Percentiles rank a stretch among this genome's conserved stretches.
Conservation (phyloP, 192 early-diverging fungal species). For the Powellomyces hirtus region DNA sequence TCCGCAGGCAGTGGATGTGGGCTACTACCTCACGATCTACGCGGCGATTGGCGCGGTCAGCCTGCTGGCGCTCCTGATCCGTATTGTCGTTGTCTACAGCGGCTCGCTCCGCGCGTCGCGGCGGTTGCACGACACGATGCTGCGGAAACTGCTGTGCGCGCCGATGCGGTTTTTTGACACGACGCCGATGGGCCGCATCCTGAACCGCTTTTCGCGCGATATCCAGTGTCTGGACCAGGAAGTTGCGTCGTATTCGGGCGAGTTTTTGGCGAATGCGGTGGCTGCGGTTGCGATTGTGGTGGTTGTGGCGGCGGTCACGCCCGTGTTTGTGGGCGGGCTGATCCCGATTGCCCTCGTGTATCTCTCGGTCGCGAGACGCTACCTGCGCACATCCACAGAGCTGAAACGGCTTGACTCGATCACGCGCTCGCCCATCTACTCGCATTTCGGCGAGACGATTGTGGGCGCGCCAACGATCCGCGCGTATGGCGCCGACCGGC, state of each 20-base stretch:
- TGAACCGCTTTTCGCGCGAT: slow-evolving; percentile 87
- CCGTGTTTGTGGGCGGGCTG: slow-evolving; percentile 54
- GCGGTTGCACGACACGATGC: slow-evolving; percentile 32
- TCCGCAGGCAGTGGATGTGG: background rate
- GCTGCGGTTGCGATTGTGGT: slow-evolving; percentile 8
- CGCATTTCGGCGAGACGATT: slow-evolving; percentile 48
- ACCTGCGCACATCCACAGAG: slow-evolving; percentile 36
- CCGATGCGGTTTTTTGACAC: slow-evolving; percentile 63
- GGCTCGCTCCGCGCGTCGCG: slow-evolving; percentile 28
- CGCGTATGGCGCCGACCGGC: slow-evolving; percentile 73
- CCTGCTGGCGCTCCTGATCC: background rate
- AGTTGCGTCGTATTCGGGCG: slow-evolving; percentile 7
- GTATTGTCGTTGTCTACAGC: background rate
- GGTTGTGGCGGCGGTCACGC: slow-evolving; percentile 52
- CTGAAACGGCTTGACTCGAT: slow-evolving; percentile 54
- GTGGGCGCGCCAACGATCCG: slow-evolving; percentile 82
- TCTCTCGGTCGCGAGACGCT: slow-evolving; percentile 62
- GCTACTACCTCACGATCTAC: slow-evolving; percentile 20
- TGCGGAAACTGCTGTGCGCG: slow-evolving; percentile 36
- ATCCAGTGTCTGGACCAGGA: slow-evolving; percentile 58
- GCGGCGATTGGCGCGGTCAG: slow-evolving; percentile 5
- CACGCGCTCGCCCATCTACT: slow-evolving; percentile 52
- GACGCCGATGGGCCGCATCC: slow-evolving; percentile 69
- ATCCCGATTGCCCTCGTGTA: slow-evolving; percentile 45
- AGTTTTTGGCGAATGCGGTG: slow-evolving; percentile 25